phyloP scores from a whole-genome alignment of 257 asterid genomes.

The Ehretia macrophylla region DNA sequence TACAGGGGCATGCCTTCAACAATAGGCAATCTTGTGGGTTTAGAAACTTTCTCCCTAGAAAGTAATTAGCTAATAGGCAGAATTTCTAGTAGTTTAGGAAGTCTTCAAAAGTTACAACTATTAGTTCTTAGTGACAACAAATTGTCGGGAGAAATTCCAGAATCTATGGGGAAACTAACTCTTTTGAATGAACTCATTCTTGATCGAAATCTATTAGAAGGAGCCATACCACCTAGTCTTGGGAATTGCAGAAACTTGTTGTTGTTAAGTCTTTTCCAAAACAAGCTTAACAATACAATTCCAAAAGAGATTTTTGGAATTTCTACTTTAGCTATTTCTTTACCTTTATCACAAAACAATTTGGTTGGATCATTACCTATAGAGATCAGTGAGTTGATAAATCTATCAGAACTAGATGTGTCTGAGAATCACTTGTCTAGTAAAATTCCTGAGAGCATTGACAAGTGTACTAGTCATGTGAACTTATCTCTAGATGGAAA shows the following conservation, averaged over 20 bases:
- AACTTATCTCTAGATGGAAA: conserved; percentile 14
- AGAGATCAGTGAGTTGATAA: no score
- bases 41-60: no score
- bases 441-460: conserved; percentile 19
- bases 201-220: conserved; percentile 12
- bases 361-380: conserved; percentile 16
- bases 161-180: conserved; percentile 21
- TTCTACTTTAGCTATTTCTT: not conserved
- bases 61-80: no score
- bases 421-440: no score
- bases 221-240: conserved; percentile 24
- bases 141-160: conserved; percentile 15
- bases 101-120: conserved; percentile 8
- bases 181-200: conserved; percentile 7
- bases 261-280: conserved; percentile 12
- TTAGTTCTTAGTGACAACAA: conserved; percentile 1
- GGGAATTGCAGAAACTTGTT: conserved; percentile 8
- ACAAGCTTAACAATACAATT: conserved; percentile 9
- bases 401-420: no score
- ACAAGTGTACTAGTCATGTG: conserved; percentile 17
- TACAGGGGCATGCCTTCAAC: no score
- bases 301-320: conserved; percentile 11
- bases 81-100: conserved; percentile 14
- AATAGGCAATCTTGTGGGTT: no score
- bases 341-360: conserved; percentile 10